Conservation (phyloP, 1,139 yeast species). For the Hanseniaspora uvarum region DNA sequence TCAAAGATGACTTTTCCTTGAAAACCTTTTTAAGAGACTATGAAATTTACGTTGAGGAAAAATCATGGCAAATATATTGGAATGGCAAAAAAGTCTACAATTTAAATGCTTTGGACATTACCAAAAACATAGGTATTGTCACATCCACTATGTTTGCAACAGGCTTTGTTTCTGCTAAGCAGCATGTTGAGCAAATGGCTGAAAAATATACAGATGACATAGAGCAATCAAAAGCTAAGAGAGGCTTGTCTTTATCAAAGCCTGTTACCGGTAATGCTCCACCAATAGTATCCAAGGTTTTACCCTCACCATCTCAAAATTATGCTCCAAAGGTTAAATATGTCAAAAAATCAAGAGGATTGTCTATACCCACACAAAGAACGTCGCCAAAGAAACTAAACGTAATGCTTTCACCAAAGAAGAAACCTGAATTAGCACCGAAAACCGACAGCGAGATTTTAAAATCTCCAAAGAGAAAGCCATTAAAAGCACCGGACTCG, state of each 20-base stretch:
- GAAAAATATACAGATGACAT: no score
- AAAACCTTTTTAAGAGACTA: constrained; percentile 27
- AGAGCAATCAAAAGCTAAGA: background rate
- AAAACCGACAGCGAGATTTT: background rate
- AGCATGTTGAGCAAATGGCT: constrained; percentile 9
- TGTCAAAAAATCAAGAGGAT: background rate
- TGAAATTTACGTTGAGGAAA: constrained; percentile 24
- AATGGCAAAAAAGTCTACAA: constrained; percentile 24
- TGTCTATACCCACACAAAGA: background rate
- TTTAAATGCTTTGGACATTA: constrained; percentile 21
- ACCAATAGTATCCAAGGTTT: background rate
- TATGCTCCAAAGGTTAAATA: background rate
- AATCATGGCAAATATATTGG: constrained; percentile 29
- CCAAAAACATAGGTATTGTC: background rate
- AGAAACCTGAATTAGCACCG: constrained; percentile 12
- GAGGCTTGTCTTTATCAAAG: background rate
- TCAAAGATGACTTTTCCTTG: constrained; percentile 22
- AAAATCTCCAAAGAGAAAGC: background rate
- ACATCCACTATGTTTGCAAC: background rate
- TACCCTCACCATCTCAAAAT: background rate
- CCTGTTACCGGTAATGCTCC: background rate
- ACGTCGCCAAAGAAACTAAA: background rate
- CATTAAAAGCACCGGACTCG: background rate
- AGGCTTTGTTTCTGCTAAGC: constrained; percentile 14
- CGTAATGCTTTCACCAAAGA: constrained; percentile 1